A percentile compares a stretch with the other conserved stretches of the same genome.
These are phyloP conservation scores for Circinella umbellata DNA, from an alignment of 371 early-diverging fungal species.

Conservation along the genomic window DNA sequence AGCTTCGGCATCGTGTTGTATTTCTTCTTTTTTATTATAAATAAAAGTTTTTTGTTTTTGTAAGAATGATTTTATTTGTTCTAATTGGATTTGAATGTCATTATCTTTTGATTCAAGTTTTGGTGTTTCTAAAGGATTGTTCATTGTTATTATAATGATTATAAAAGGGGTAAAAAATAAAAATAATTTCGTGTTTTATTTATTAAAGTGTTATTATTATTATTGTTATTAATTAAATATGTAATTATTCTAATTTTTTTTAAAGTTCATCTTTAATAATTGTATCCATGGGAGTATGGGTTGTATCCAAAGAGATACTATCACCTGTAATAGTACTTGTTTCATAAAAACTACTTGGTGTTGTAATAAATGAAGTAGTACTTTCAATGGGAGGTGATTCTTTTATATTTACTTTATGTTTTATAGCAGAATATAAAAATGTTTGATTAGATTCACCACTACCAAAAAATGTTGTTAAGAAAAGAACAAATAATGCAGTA, in stretches of 20 bases:
- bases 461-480: neutral
- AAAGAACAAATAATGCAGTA: constrained; percentile 23
- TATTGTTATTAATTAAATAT: neutral
- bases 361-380: neutral
- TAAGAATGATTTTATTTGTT: neutral
- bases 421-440: neutral
- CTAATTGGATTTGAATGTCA: neutral
- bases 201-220: neutral
- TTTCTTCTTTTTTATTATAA: neutral
- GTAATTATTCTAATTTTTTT: neutral
- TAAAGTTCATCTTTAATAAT: neutral
- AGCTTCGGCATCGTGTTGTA: neutral
- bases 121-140: neutral
- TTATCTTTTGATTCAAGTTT: neutral
- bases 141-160: neutral
- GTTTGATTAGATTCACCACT: neutral
- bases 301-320: neutral
- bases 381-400: neutral
- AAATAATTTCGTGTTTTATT: no score
- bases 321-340: neutral
- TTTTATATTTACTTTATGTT: neutral
- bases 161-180: neutral
- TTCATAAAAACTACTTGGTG: neutral
- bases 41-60: neutral
- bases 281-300: neutral